A percentile compares a stretch with the other conserved stretches of the same genome.
These are phyloP conservation scores for Ogataea glucozyma DNA, from an alignment of 805 yeast genomes.

Conservation along the genomic window DNA sequence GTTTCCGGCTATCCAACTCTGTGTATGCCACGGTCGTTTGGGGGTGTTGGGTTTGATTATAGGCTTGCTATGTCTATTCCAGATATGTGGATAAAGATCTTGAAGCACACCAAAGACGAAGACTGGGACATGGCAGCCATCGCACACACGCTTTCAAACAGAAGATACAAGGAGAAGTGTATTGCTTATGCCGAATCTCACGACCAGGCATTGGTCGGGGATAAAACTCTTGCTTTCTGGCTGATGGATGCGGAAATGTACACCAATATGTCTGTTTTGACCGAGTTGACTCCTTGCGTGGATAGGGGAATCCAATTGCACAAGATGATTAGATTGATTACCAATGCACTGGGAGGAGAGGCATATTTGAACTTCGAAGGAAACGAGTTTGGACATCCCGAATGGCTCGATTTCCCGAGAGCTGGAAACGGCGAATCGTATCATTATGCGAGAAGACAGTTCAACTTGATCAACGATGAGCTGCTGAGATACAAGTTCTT, in stretches of 20 bases:
- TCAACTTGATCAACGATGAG: constrained; percentile 80
- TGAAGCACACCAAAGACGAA: constrained; percentile 82
- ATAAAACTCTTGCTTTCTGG: constrained; percentile 96
- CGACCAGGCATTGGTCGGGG: constrained; percentile 97
- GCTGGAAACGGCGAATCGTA: constrained; percentile 83
- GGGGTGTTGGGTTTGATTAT: constrained; percentile 94
- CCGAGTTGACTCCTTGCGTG: constrained; percentile 72
- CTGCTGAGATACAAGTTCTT: constrained; percentile 76
- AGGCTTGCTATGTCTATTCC: constrained; percentile 96
- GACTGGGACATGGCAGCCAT: constrained; percentile 89
- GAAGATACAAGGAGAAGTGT: constrained; percentile 86
- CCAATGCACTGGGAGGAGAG: constrained; percentile 94
- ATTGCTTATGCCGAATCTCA: constrained; percentile 93
- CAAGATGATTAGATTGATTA: constrained; percentile 83
- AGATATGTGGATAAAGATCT: constrained; percentile 96
- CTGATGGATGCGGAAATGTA: constrained; percentile 98
- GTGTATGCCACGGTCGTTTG: constrained; percentile 68
- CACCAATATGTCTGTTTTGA: constrained; percentile 82
- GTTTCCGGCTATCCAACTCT: constrained; percentile 97
- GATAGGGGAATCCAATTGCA: constrained; percentile 92
- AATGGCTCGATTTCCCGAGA: constrained; percentile 97
- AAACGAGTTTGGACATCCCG: constrained; percentile 98
- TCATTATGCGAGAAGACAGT: constrained; percentile 94
- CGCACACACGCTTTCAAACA: constrained; percentile 77
- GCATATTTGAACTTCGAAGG: constrained; percentile 96